phyloP scores from a whole-genome alignment of 2,329 filamentous ascomycete species.

The Hymenoscyphus infarciens region DNA sequence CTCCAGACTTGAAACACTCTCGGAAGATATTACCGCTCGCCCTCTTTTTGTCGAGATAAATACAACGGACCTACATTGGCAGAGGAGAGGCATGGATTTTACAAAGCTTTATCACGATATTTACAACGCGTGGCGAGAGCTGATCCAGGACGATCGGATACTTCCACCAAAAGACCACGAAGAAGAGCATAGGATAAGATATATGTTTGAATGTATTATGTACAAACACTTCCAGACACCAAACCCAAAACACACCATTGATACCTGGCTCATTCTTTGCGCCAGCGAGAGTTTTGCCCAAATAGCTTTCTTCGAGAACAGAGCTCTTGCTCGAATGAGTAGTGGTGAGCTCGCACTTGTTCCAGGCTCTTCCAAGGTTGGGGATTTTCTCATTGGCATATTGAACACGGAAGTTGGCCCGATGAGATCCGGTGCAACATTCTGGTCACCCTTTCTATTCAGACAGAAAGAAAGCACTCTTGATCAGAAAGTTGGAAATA shows the following conservation, averaged over 20 bases:
- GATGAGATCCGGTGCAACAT: not conserved
- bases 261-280: not conserved
- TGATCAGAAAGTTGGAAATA: not conserved
- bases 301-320: not conserved
- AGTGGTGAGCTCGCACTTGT: not conserved
- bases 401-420: not conserved
- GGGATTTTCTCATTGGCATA: not conserved
- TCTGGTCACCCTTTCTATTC: not conserved
- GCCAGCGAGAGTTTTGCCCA: not conserved
- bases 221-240: not conserved
- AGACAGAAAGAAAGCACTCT: not conserved
- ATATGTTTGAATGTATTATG: not conserved
- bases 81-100: not conserved
- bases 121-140: not conserved
- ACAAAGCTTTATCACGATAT: not conserved
- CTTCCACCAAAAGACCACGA: not conserved
- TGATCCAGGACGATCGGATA: not conserved
- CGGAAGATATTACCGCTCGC: not conserved
- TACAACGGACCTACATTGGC: not conserved
- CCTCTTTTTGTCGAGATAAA: not conserved
- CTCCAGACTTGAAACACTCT: not conserved
- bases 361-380: not conserved
- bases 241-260: not conserved
- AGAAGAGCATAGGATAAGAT: not conserved
- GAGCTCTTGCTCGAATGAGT: not conserved